phyloP scores from a whole-genome alignment of 148 eudicot genomes.

The Diospyros kaki region DNA sequence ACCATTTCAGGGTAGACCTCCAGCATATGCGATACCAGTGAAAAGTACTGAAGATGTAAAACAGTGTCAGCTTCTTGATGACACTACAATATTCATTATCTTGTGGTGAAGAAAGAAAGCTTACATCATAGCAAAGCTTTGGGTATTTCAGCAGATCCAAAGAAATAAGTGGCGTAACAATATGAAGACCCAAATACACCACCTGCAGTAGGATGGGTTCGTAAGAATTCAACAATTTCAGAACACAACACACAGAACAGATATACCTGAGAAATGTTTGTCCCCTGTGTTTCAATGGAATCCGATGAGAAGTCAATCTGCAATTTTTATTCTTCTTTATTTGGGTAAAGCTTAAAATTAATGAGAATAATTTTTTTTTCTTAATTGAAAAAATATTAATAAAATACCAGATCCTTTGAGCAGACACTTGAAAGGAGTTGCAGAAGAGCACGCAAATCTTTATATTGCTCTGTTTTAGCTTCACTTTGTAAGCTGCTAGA shows the following conservation, averaged over 20 bases:
- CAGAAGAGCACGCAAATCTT: conserved; percentile 85
- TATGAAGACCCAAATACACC: conserved; percentile 87
- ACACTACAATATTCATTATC: neutral
- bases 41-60: conserved; percentile 61
- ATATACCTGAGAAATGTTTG: conserved; percentile 81
- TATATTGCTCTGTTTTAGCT: conserved; percentile 79
- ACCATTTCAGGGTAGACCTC: conserved; percentile 98
- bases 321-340: conserved; percentile 11
- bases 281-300: conserved; percentile 63
- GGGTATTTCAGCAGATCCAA: conserved; percentile 84
- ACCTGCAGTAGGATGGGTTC: conserved; percentile 47
- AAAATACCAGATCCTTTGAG: conserved; percentile 82
- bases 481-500: conserved; percentile 76
- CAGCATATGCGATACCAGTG: conserved; percentile 87
- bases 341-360: neutral
- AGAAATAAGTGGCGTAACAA: conserved; percentile 81
- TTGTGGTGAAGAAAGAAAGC: conserved; percentile 20
- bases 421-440: conserved; percentile 82
- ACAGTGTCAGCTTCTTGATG: conserved; percentile 12
- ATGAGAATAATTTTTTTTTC: neutral
- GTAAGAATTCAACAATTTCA: conserved; percentile 1
- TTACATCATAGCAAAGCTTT: conserved; percentile 83
- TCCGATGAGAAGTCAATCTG: conserved; percentile 85
- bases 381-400: conserved; percentile 10
- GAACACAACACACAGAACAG: neutral